Evolutionary conservation across 768 basidiomycete genomes (phyloP).

Genomic region (Hortiboletus campestris): DNA sequence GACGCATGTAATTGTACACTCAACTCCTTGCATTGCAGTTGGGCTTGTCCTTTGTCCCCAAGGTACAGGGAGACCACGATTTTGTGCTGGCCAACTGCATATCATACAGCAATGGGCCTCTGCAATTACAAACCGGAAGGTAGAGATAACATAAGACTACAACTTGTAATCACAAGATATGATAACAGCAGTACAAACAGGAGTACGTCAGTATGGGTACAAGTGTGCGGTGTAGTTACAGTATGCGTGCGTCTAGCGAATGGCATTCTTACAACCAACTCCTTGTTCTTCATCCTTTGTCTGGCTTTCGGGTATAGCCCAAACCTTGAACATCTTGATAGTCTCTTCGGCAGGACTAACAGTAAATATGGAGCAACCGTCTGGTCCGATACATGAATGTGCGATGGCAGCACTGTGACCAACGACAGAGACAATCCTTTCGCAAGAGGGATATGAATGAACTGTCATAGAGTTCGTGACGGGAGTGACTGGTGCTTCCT

Average conservation of each 20-base stretch:
- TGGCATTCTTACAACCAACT: constrained; percentile 22
- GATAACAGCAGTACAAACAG: constrained; percentile 9
- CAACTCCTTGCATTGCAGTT: no score
- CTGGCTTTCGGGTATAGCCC: constrained; percentile 35
- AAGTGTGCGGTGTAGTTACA: background rate
- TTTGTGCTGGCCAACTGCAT: background rate
- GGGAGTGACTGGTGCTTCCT: constrained; percentile 22
- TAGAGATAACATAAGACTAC: constrained; percentile 10
- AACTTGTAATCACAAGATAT: constrained; percentile 4
- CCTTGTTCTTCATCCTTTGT: constrained; percentile 20
- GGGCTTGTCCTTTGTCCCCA: no score
- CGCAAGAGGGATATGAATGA: constrained; percentile 53
- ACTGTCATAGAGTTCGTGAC: constrained; percentile 46
- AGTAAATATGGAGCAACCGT: constrained; percentile 62
- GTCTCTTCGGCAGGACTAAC: constrained; percentile 63
- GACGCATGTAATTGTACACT: no score
- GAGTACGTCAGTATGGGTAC: constrained; percentile 7
- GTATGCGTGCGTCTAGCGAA: constrained; percentile 21
- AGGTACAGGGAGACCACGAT: no score
- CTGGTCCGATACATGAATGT: constrained; percentile 62
- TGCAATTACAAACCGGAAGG: background rate
- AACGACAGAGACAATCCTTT: constrained; percentile 49
- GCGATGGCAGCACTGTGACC: constrained; percentile 57
- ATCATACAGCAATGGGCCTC: background rate
- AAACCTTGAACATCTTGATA: constrained; percentile 74